Base-by-base conservation (phyloP, 2,329 filamentous ascomycete genomes). In the Chrysoporthe austroafricana region DNA sequence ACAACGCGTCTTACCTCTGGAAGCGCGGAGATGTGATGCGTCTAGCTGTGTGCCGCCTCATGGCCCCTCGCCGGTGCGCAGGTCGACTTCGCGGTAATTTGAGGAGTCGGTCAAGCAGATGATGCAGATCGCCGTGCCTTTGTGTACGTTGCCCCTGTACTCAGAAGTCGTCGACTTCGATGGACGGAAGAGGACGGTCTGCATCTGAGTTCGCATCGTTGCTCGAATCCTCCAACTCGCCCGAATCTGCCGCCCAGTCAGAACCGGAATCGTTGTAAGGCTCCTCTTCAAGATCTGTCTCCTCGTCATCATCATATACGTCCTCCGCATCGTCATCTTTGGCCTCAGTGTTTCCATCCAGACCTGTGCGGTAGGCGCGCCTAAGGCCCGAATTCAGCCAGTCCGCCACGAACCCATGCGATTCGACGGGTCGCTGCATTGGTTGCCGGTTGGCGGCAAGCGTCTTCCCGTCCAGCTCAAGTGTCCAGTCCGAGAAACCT, bases 401-500 rank as follows among this genome's bases (percentile, higher is more conserved):
- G 39, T 63, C 60, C 9, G 2, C 43, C 4, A 63, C 60, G n/a
- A 48, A 60, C 18, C 62, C 13, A 16, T 21, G 16, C 4, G 50
- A 56, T 6, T 63, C 60, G n/a, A 48, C 44, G 8, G 6, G n/a
- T 6, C 21, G 52, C 32, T 8, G 14, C 2, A 1, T 4, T 32
- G 7, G 43, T 32, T 4, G 43, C 2, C 34, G 34, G 1, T 26
- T 21, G 32, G n/a, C 32, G 14, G 21, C 54, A 36, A 36, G n/a
- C 4, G 46, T 26, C 50, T 16, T 32, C 36, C 60, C 57, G 2
- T 57, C 63, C n/a, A 21, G 1, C 8, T 68, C 59, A 16, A 64
- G 59, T 32, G 50, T 50, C 59, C 59, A 62, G 26, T 62, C 43
- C 2, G 59, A 62, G 21, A 62, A 62, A 26, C 59, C 59, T 26